Percentiles rank a stretch among this genome's conserved stretches.
phyloP scores from a whole-genome alignment of 2,329 filamentous ascomycete genomes.

The Cercospora citrullina region DNA sequence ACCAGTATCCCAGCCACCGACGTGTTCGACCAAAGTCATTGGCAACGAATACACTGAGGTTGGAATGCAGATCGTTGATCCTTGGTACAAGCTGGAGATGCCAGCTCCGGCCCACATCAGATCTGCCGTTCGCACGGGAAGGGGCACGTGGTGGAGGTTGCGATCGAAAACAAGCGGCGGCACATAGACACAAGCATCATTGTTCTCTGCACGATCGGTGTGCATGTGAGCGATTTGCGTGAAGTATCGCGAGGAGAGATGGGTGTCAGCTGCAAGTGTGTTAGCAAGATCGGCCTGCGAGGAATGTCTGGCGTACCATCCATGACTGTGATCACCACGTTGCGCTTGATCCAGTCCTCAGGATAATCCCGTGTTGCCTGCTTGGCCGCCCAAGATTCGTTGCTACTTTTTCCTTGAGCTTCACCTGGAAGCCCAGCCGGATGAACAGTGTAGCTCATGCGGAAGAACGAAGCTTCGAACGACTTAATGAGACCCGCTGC shows the following conservation, averaged over 20 bases:
- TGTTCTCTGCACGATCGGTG: slow-evolving; percentile 58
- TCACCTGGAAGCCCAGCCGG: slow-evolving; percentile 66
- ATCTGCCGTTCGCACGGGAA: slow-evolving; percentile 69
- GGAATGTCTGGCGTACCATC: slow-evolving; percentile 58
- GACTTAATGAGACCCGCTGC: slow-evolving; percentile 62
- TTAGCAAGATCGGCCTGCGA: slow-evolving; percentile 14
- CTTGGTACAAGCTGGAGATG: slow-evolving; percentile 65
- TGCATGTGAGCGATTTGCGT: slow-evolving; percentile 65
- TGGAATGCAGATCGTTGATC: slow-evolving; percentile 65
- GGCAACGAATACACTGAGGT: slow-evolving; percentile 74
- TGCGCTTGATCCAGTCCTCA: slow-evolving; percentile 50
- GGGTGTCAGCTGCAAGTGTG: slow-evolving; percentile 61
- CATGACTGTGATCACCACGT: slow-evolving; percentile 70
- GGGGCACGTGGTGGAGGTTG: slow-evolving; percentile 67
- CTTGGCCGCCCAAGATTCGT: slow-evolving; percentile 68
- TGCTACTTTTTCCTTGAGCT: slow-evolving; percentile 72
- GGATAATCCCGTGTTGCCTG: slow-evolving; percentile 64
- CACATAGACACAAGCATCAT: slow-evolving; percentile 64
- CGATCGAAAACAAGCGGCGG: slow-evolving; percentile 73
- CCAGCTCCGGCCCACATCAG: slow-evolving; percentile 71
- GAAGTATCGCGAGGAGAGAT: slow-evolving; percentile 69
- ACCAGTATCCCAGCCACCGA: slow-evolving; percentile 71
- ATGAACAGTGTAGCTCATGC: slow-evolving; percentile 67
- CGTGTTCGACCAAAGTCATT: slow-evolving; percentile 64
- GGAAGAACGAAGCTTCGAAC: slow-evolving; percentile 65